phyloP scores from a whole-genome alignment of 1,284 basidiomycete genomes.

The Gymnopus androsaceus region DNA sequence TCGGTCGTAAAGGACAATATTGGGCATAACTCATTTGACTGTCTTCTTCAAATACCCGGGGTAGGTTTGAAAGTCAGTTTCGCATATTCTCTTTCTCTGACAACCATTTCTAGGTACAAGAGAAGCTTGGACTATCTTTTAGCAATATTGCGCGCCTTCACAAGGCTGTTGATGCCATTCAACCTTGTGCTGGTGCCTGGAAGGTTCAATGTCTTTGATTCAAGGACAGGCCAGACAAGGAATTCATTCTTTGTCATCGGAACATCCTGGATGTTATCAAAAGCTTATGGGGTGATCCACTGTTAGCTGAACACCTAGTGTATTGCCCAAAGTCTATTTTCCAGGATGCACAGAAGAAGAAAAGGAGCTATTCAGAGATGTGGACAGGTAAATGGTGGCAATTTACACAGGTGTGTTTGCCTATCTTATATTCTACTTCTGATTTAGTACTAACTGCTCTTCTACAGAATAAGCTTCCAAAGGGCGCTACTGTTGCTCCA shows the following conservation, averaged over 20 bases:
- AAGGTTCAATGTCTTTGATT: not conserved
- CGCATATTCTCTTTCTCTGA: not conserved
- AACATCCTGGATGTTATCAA: not conserved
- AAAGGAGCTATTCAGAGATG: slow-evolving; percentile 33
- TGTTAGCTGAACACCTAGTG: not conserved
- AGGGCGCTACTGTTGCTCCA: slow-evolving; percentile 36
- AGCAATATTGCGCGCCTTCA: not conserved
- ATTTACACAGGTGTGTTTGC: slow-evolving; percentile 33
- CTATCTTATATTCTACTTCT: not conserved
- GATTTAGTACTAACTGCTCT: not conserved
- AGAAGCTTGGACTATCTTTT: not conserved
- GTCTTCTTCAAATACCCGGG: slow-evolving; percentile 16
- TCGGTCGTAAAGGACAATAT: slow-evolving; percentile 17
- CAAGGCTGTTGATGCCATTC: not conserved
- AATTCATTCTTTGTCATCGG: not conserved
- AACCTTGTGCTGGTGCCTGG: not conserved
- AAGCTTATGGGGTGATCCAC: not conserved
- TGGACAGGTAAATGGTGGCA: slow-evolving; percentile 43
- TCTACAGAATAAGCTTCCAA: slow-evolving; percentile 29
- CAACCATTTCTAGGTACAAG: not conserved
- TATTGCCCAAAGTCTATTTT: not conserved
- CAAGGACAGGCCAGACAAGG: not conserved
- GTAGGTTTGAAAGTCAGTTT: slow-evolving; percentile 2
- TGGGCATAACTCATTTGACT: not conserved
- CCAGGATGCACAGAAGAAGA: not conserved